Percentiles rank a stretch among this genome's conserved stretches.
Conservation (phyloP, 257 asterid species). For the Nicotiana tabacum region DNA sequence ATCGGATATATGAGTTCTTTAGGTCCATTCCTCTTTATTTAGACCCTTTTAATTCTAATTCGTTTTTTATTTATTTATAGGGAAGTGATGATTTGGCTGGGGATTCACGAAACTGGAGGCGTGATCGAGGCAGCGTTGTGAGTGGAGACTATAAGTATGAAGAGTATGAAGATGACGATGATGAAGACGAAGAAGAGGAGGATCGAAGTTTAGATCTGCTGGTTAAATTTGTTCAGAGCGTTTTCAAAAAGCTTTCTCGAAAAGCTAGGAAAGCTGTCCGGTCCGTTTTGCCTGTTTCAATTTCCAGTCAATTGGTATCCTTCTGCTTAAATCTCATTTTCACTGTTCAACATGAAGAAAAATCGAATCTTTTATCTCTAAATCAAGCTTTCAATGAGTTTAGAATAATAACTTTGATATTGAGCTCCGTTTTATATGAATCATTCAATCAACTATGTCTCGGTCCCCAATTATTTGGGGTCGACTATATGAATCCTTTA, state of each 20-base stretch:
- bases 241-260: conserved; percentile 72
- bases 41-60: not conserved
- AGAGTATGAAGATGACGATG: conserved; percentile 53
- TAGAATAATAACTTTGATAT: not conserved
- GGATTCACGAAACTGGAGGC: conserved; percentile 41
- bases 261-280: conserved; percentile 87
- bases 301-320: conserved; percentile 69
- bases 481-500: not conserved
- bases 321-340: not conserved
- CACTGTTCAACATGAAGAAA: not conserved
- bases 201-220: conserved; percentile 84
- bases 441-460: not conserved
- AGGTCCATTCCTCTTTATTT: not conserved
- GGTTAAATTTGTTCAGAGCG: conserved; percentile 75
- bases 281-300: conserved; percentile 73
- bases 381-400: not conserved
- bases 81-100: conserved; percentile 26
- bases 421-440: not conserved
- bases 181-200: conserved; percentile 75
- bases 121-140: conserved; percentile 38
- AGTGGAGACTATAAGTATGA: conserved; percentile 49
- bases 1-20: not conserved
- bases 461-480: not conserved
- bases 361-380: not conserved
- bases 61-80: conserved; percentile 9